A percentile compares a stretch with the other conserved stretches of the same genome.
Conservation (phyloP, 768 basidiomycete genomes). For the Suillus ampliporus region DNA sequence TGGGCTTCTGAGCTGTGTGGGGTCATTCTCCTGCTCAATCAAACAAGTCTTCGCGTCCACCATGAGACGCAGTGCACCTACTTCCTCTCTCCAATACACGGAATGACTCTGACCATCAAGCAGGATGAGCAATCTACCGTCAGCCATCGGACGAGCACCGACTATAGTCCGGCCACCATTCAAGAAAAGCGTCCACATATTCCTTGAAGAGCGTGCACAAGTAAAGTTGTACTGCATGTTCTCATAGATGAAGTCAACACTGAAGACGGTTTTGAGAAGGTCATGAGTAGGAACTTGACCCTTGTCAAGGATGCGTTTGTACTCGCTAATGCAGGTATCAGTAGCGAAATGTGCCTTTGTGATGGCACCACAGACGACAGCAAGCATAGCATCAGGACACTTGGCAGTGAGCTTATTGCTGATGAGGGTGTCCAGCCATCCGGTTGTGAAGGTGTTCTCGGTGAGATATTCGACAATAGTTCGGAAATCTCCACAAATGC, state of each 20-base stretch:
- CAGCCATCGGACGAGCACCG: slow-evolving; percentile 90
- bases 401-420: slow-evolving; percentile 97
- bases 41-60: slow-evolving; percentile 97
- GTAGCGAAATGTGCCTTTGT: slow-evolving; percentile 92
- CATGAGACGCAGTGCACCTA: slow-evolving; percentile 89
- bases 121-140: slow-evolving; percentile 91
- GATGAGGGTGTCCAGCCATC: slow-evolving; percentile 97
- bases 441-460: slow-evolving; percentile 97
- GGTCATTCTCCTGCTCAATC: slow-evolving; percentile 99
- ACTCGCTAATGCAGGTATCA: slow-evolving; percentile 89
- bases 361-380: slow-evolving; percentile 95
- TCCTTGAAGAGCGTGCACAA: slow-evolving; percentile 86
- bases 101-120: slow-evolving; percentile 96
- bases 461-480: slow-evolving; percentile 98
- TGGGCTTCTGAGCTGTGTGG: slow-evolving; percentile 94
- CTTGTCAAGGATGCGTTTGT: slow-evolving; percentile 95
- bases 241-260: slow-evolving; percentile 97
- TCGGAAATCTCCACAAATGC: slow-evolving; percentile 98
- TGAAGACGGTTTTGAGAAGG: slow-evolving; percentile 94
- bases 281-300: slow-evolving; percentile 97
- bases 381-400: slow-evolving; percentile 89
- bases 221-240: slow-evolving; percentile 95
- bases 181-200: slow-evolving; percentile 92
- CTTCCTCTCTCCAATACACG: slow-evolving; percentile 98
- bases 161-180: slow-evolving; percentile 95